These are phyloP conservation scores for Stagonosporopsis chrysanthemi DNA, from an alignment of 2,329 filamentous ascomycete species.

Conservation along the genomic window DNA sequence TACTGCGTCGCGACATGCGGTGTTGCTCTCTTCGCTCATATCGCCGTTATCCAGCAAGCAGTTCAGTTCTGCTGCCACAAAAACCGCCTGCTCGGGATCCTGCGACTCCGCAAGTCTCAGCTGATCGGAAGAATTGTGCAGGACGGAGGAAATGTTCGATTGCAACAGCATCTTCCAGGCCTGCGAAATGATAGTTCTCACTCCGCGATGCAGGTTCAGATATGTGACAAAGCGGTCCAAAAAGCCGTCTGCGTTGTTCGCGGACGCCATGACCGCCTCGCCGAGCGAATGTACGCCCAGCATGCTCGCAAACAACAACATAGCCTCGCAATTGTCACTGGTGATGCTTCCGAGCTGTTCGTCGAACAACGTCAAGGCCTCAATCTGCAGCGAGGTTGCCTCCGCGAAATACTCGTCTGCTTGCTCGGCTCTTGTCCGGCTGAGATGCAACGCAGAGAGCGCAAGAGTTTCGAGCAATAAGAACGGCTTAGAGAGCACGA, in stretches of 20 bases:
- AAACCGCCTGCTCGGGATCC: slow-evolving; percentile 7
- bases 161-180: slow-evolving; percentile 22
- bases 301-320: slow-evolving; percentile 26
- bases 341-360: slow-evolving; percentile 15
- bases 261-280: slow-evolving; percentile 21
- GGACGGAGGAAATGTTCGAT: slow-evolving; percentile 19
- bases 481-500: slow-evolving; percentile 25
- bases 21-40: slow-evolving; percentile 7
- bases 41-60: slow-evolving; percentile 21
- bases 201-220: slow-evolving; percentile 29
- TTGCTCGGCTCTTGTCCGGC: slow-evolving; percentile 13
- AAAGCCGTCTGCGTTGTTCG: slow-evolving; percentile 18
- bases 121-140: slow-evolving; percentile 12
- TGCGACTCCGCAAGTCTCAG: slow-evolving; percentile 14
- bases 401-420: slow-evolving; percentile 23
- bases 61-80: slow-evolving; percentile 13
- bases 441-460: slow-evolving; percentile 31
- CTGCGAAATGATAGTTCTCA: slow-evolving; percentile 18
- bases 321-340: slow-evolving; percentile 22
- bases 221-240: slow-evolving; percentile 28
- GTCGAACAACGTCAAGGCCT: slow-evolving; percentile 24
- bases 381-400: slow-evolving; percentile 24
- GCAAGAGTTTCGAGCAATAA: slow-evolving; percentile 26
- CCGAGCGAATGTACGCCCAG: slow-evolving; percentile 26
- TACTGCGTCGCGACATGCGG: slow-evolving; percentile 24